Base-by-base conservation (phyloP, 148 eudicot species). In the Rhododendron mucronatum region DNA sequence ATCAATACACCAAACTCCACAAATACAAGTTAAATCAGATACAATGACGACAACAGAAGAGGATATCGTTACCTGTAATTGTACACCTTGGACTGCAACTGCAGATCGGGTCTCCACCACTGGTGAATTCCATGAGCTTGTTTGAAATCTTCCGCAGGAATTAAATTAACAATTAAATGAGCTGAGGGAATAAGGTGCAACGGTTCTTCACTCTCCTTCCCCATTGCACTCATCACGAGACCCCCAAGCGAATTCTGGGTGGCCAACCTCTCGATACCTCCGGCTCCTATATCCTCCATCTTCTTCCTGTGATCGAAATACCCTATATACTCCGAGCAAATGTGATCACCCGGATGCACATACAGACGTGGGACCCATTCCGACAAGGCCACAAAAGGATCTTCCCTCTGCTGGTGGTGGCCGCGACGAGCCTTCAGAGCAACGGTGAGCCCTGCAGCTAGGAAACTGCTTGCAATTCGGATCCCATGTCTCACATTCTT, bases 401-500 rank as follows among this genome's bases (percentile, higher is more conserved):
- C 65, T 23, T 86, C 86, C 59, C 26, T 87, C 69, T 88, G 87
- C 53, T 87, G 87, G 21, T 87, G 89, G 41, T 90, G 7, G 39
- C 76, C 37, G 14, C 76, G 92, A 35, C 65, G 65, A 59, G 87
- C 75, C 82, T 89, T 91, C 83, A 89, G 51, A 47, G 94, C 92
- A 81, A 96, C 83, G 47, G 99, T 95, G n/a, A 97, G 93, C 50
- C 99, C 99, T 9, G 99, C 98, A 1, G 99, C 96, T 55, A 95
- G 84, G 55, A 97, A 91, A 61, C 99, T 97, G 78, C 95, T 91
- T 6, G 99, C 99, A 41, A 97, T 84, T 79, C 99, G 90, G 57
- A 97, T 88, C 86, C 99, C 98, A 39, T 92, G 98, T 83, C 93
- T 97, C 81, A 97, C 92, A 51, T 93, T 93, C 87, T 93, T 87